Conservation (phyloP, 768 basidiomycete species). For the Boletus reticulatus region DNA sequence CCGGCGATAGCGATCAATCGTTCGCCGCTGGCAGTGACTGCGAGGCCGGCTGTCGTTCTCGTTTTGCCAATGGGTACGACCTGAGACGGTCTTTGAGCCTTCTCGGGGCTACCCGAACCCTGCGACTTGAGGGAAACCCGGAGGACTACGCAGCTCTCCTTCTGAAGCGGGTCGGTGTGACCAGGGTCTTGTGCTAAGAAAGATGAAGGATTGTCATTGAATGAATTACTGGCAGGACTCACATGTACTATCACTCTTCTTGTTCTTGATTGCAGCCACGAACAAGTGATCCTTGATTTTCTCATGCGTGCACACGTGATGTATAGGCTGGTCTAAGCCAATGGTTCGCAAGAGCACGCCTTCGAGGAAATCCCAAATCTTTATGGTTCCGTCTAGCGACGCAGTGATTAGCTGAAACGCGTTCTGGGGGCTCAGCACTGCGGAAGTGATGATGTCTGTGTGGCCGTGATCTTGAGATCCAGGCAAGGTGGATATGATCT, state of each 20-base stretch:
- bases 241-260: conserved; percentile 39
- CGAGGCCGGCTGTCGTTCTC: conserved; percentile 58
- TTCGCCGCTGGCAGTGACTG: conserved; percentile 70
- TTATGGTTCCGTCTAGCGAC: conserved; percentile 77
- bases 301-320: conserved; percentile 68
- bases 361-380: conserved; percentile 94
- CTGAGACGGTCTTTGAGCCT: conserved; percentile 46
- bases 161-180: conserved; percentile 25
- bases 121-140: conserved; percentile 56
- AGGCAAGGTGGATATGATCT: conserved; percentile 81
- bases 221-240: conserved; percentile 1
- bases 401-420: conserved; percentile 87
- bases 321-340: conserved; percentile 65
- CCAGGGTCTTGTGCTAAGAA: conserved; percentile 8
- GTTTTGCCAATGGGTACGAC: conserved; percentile 65
- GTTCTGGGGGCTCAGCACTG: conserved; percentile 80
- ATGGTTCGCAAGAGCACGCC: conserved; percentile 76
- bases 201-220: not conserved
- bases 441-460: conserved; percentile 63
- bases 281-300: conserved; percentile 68
- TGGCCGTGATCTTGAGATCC: conserved; percentile 41
- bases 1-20: conserved; percentile 77
- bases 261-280: conserved; percentile 56
- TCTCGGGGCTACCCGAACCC: conserved; percentile 38
- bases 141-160: conserved; percentile 49